Evolutionary conservation across 2,329 filamentous ascomycete species (phyloP).

Genomic region (Pseudogymnoascus verrucosus): DNA sequence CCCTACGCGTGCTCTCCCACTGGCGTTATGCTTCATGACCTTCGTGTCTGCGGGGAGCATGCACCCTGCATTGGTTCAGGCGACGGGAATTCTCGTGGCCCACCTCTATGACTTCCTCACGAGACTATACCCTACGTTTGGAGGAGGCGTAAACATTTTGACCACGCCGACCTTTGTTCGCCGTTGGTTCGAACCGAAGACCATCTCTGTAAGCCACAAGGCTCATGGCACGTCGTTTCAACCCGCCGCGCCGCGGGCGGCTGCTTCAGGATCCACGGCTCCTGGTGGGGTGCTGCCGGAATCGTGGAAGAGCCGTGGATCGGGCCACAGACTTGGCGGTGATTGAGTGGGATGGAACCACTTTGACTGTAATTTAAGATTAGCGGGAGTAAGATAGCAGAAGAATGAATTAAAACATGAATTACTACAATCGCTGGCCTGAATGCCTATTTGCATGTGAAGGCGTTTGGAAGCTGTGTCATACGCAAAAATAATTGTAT

Average conservation of each 20-base stretch:
- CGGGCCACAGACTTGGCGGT: constrained; percentile 54
- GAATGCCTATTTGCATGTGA: neutral
- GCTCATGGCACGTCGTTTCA: constrained; percentile 56
- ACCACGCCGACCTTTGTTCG: constrained; percentile 66
- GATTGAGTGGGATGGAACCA: constrained; percentile 12
- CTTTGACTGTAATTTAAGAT: neutral
- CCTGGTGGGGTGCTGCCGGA: constrained; percentile 48
- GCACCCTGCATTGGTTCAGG: constrained; percentile 50
- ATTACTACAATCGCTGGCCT: neutral
- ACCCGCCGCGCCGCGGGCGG: constrained; percentile 26
- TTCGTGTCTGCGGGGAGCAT: constrained; percentile 54
- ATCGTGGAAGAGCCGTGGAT: constrained; percentile 55
- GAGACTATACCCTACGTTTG: constrained; percentile 80
- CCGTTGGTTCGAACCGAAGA: constrained; percentile 49
- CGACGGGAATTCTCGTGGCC: constrained; percentile 75
- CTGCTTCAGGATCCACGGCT: constrained; percentile 35
- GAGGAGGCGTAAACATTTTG: constrained; percentile 70
- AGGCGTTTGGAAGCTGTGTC: neutral
- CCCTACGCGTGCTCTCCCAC: constrained; percentile 73
- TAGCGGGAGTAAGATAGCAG: neutral
- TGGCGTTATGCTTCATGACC: constrained; percentile 67
- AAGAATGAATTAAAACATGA: neutral
- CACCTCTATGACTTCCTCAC: constrained; percentile 89
- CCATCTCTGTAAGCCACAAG: constrained; percentile 39
- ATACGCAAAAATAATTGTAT: neutral